These are phyloP conservation scores for Pichia sp. DNA, from an alignment of 1,139 yeast species.

Conservation along the genomic window DNA sequence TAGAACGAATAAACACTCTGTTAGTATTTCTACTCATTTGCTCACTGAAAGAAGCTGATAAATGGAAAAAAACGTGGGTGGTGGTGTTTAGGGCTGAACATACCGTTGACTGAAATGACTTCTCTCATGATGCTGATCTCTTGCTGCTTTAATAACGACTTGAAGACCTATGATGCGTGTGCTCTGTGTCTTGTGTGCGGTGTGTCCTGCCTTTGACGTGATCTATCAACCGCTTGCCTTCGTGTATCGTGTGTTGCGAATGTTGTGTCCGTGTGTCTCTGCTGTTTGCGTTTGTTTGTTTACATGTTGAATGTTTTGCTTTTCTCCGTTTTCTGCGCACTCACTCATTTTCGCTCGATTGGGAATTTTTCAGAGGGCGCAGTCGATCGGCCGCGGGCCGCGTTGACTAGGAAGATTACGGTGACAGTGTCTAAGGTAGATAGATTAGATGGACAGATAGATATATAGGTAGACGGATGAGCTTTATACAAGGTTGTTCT, in stretches of 20 bases:
- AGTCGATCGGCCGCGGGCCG: not conserved
- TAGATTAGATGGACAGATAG: too few relatives aligned
- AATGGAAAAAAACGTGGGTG: not conserved
- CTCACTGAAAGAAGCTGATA: not conserved
- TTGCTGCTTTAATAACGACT: not conserved
- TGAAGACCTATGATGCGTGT: not conserved
- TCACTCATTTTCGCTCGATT: not conserved
- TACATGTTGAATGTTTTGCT: not conserved
- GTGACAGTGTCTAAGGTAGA: too few relatives aligned
- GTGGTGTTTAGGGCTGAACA: constrained; percentile 14
- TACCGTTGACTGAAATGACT: constrained; percentile 36
- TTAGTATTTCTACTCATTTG: constrained; percentile 5
- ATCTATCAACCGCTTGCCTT: constrained; percentile 1
- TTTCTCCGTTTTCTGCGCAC: not conserved
- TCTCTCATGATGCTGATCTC: constrained; percentile 30
- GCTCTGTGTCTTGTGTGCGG: not conserved
- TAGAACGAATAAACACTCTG: not conserved
- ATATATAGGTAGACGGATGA: too few relatives aligned
- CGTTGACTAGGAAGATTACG: too few relatives aligned
- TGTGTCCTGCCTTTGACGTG: not conserved
- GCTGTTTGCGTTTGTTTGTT: constrained; percentile 3
- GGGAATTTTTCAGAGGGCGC: not conserved
- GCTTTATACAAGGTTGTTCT: too few relatives aligned
- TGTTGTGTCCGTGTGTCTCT: not conserved
- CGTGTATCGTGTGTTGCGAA: not conserved